Conservation (phyloP, 495 filamentous ascomycete genomes). For the Daldinia loculata region DNA sequence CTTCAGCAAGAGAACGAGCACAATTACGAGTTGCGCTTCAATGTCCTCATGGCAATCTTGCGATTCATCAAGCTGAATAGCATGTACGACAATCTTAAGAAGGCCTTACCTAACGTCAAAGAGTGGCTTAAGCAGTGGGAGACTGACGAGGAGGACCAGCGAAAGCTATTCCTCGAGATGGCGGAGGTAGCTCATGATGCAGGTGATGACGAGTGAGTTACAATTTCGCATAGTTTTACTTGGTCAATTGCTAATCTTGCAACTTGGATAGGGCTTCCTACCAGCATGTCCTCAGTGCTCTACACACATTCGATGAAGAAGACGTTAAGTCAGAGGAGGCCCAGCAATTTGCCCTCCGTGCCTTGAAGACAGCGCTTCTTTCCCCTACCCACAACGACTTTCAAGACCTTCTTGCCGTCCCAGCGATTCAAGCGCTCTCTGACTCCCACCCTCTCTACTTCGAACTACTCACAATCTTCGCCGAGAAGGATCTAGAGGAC, state of each 20-base stretch:
- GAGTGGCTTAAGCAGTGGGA: constrained; percentile 87
- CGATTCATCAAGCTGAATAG: constrained; percentile 75
- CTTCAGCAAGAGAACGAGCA: constrained; percentile 75
- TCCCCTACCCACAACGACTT: constrained; percentile 87
- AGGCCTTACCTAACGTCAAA: constrained; percentile 79
- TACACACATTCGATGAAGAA: constrained; percentile 82
- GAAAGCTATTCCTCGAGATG: constrained; percentile 80
- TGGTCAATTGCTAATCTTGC: constrained; percentile 30
- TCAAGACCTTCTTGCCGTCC: constrained; percentile 86
- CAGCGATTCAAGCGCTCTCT: constrained; percentile 84
- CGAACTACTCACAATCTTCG: constrained; percentile 94
- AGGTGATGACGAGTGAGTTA: constrained; percentile 73
- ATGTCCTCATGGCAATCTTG: constrained; percentile 86
- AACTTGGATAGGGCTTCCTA: constrained; percentile 68
- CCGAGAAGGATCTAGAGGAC: constrained; percentile 89
- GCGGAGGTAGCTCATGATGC: constrained; percentile 79
- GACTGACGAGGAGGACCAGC: constrained; percentile 77
- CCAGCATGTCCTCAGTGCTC: constrained; percentile 80
- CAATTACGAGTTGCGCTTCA: constrained; percentile 80
- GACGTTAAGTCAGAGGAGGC: constrained; percentile 74
- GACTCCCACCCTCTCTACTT: constrained; percentile 82
- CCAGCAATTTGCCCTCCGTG: constrained; percentile 81
- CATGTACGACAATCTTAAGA: constrained; percentile 81
- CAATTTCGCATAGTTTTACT: neutral
- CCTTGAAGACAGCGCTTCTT: constrained; percentile 81